These are phyloP conservation scores for Macrocystidia cucumis DNA, from an alignment of 1,284 basidiomycete genomes.

Conservation along the genomic window DNA sequence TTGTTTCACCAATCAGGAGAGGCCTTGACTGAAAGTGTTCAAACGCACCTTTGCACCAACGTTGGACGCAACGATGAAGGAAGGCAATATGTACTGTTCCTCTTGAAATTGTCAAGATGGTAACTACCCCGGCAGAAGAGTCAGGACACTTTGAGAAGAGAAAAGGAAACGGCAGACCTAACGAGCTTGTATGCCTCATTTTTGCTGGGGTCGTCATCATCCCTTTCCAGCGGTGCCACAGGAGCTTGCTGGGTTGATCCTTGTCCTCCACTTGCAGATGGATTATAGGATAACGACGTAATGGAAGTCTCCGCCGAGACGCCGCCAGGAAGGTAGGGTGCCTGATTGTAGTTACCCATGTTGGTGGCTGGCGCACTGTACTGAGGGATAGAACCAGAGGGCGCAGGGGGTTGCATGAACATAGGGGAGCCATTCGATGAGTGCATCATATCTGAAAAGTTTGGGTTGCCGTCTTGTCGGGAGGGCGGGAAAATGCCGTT, in stretches of 20 bases:
- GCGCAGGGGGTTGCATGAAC: constrained; percentile 43
- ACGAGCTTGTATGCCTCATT: constrained; percentile 79
- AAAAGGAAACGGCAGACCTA: no score
- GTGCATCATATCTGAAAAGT: constrained; percentile 60
- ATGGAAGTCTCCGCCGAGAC: no score
- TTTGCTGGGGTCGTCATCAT: constrained; percentile 59
- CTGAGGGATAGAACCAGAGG: constrained; percentile 25
- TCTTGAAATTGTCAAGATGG: constrained; percentile 81
- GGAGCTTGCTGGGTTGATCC: constrained; percentile 15
- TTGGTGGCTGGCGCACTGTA: constrained; percentile 26
- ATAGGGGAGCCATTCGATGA: constrained; percentile 50
- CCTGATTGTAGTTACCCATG: constrained; percentile 42
- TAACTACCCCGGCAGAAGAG: constrained; percentile 38
- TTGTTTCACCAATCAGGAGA: constrained; percentile 11
- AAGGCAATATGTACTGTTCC: constrained; percentile 78
- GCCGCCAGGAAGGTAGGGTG: constrained; percentile 49
- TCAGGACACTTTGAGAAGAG: neutral
- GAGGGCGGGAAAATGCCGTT: constrained; percentile 29
- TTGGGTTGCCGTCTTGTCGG: constrained; percentile 33
- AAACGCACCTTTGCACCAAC: constrained; percentile 63
- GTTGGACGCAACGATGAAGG: constrained; percentile 84
- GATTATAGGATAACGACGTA: no score
- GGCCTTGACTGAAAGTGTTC: neutral
- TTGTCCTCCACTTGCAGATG: no score
- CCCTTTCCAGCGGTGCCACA: constrained; percentile 37